A percentile compares a stretch with the other conserved stretches of the same genome.
phyloP scores from a whole-genome alignment of 495 filamentous ascomycete species.

The Hypoxylon subgilvum region DNA sequence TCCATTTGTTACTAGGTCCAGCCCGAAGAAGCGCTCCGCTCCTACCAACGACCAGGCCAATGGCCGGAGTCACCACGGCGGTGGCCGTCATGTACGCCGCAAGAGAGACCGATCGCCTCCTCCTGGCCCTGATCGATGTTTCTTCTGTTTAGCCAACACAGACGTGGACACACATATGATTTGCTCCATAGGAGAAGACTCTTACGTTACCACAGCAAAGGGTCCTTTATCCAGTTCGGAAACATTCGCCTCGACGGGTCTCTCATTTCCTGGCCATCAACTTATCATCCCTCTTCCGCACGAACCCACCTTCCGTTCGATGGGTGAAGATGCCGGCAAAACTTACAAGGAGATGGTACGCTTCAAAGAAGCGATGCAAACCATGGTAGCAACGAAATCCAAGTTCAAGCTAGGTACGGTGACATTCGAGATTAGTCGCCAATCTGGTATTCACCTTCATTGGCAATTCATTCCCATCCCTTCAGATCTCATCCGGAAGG shows the following conservation, averaged over 20 bases:
- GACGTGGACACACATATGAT: slow-evolving; percentile 85
- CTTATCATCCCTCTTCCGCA: slow-evolving; percentile 90
- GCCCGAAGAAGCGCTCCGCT: slow-evolving; percentile 65
- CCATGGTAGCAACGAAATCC: slow-evolving; percentile 65
- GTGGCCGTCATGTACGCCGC: slow-evolving; percentile 63
- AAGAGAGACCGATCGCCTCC: slow-evolving; percentile 56
- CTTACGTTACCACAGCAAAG: slow-evolving; percentile 90
- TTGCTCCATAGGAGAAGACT: slow-evolving; percentile 79
- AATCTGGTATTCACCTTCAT: slow-evolving; percentile 79
- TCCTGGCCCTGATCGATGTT: slow-evolving; percentile 79
- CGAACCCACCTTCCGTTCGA: slow-evolving; percentile 53
- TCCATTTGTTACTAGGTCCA: slow-evolving; percentile 59
- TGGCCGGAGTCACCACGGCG: slow-evolving; percentile 60
- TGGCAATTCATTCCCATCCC: slow-evolving; percentile 93
- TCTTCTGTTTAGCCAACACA: slow-evolving; percentile 90
- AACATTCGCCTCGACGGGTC: slow-evolving; percentile 63
- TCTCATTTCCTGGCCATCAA: slow-evolving; percentile 83
- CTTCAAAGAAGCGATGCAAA: slow-evolving; percentile 74
- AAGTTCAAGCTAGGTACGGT: slow-evolving; percentile 73
- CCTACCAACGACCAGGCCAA: slow-evolving; percentile 63
- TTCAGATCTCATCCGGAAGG: slow-evolving; percentile 63
- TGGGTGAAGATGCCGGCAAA: slow-evolving; percentile 66
- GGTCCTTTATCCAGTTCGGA: slow-evolving; percentile 75
- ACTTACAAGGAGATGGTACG: slow-evolving; percentile 79
- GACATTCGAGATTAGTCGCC: slow-evolving; percentile 87